Conservation (phyloP, 441 rosid genomes). For the Euphorbia schlechtendalii region DNA sequence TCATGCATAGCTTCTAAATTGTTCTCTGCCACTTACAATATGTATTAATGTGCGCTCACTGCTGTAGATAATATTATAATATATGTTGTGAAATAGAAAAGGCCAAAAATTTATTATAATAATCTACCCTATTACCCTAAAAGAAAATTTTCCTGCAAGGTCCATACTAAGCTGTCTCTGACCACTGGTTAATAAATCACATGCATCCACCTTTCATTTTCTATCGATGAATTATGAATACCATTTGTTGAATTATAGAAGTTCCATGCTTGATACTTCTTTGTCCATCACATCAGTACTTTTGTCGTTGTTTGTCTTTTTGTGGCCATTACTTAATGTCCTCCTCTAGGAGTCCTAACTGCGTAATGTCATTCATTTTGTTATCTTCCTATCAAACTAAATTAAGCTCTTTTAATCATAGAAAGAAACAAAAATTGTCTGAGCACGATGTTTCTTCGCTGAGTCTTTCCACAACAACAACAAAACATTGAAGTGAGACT, state of each 20-base stretch:
- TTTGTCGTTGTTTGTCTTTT: slow-evolving; percentile 22
- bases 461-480: not conserved
- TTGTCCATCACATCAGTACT: slow-evolving; percentile 32
- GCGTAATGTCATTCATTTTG: slow-evolving; percentile 14
- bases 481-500: not conserved
- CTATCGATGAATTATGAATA: slow-evolving; percentile 18
- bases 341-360: slow-evolving; percentile 23
- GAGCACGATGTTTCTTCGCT: not conserved
- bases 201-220: slow-evolving; percentile 20
- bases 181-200: too few species aligned
- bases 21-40: not conserved
- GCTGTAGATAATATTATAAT: not conserved
- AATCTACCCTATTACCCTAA: not conserved
- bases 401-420: slow-evolving; percentile 3
- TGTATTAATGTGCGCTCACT: not conserved
- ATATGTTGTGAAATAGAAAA: not conserved
- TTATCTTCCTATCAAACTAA: slow-evolving; percentile 11
- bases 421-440: not conserved
- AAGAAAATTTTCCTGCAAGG: slow-evolving; percentile 9
- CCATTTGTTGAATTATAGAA: slow-evolving; percentile 20
- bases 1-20: slow-evolving; percentile 3
- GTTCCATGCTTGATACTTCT: slow-evolving; percentile 38
- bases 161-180: too few species aligned
- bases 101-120: not conserved
- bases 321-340: slow-evolving; percentile 22